Evolutionary conservation across 2,329 filamentous ascomycete genomes (phyloP), one percentile per base, ranked within the genome.

Genomic region (Hyphodiscus sp.): DNA sequence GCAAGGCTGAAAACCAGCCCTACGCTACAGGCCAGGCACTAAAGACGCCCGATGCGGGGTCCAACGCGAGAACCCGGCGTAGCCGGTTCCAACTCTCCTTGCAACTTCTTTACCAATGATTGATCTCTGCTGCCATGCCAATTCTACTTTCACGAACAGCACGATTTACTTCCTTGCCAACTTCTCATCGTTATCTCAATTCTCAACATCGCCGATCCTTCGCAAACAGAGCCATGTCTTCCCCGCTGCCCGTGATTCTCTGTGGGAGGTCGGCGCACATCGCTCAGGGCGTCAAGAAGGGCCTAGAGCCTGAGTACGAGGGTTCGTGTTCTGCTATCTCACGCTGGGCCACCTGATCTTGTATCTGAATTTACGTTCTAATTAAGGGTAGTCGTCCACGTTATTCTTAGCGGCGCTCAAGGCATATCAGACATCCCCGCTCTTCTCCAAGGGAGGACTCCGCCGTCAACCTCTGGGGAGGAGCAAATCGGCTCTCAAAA

Each of bases 291-390:
- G 56, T 58, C 19, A 55, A 48, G 20, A 50, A 51, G 7, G 47
- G 46, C 23, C 33, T 58, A n/a, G 43, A 49, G 16, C 56, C 56
- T 20, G 53, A 58, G 41, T 53, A 49, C 20, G 53, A 58, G 43
- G 54, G 56, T 58, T 16, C 33, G 41, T 26, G 41, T 26, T 18
- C 41, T n/a, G 9, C n/a, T 6, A 26, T 18, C 41, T 23, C 11
- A 42, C 47, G 10, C n/a, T 23, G 11, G 44, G n/a, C n/a, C 30
- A 16, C n/a, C 7, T 20, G 20, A 6, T 46, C 45, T 16, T 20
- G 7, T n/a, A 1, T 16, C 23, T 2, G 15, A 3, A 26, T 8
- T 26, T 8, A 4, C 23, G 23, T 26, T 26, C 23, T 26, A 8
- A 26, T 26, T 4, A 26, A 3, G 3, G 23, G 23, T 26, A 58